phyloP scores from a whole-genome alignment of 345 rosid species.

The Rhodamnia rubescens region DNA sequence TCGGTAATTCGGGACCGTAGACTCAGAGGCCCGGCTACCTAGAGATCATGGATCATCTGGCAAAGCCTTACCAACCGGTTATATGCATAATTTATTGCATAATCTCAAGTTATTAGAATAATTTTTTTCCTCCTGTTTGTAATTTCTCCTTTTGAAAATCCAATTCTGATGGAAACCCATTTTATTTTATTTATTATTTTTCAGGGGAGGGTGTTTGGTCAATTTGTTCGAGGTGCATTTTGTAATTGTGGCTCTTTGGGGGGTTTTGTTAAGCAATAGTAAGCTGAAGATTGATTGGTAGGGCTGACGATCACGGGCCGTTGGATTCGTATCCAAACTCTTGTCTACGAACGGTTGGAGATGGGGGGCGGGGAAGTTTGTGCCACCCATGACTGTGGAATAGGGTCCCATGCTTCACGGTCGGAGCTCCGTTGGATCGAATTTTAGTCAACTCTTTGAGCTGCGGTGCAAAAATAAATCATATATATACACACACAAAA shows the following conservation, averaged over 20 bases:
- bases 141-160: not conserved
- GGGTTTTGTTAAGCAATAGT: not conserved
- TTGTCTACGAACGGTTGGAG: not conserved
- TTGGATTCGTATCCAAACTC: not conserved
- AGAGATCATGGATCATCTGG: not conserved
- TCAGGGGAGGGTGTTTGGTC: not conserved
- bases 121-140: not conserved
- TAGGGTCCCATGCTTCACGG: not conserved
- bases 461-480: not conserved
- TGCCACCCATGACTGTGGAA: not conserved
- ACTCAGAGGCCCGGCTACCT: not conserved
- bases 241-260: not conserved
- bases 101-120: not conserved
- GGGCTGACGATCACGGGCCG: not conserved
- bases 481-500: too few relatives aligned
- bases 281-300: not conserved
- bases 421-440: not conserved
- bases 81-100: not conserved
- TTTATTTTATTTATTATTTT: not conserved
- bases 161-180: not conserved
- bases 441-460: not conserved
- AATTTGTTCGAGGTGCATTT: not conserved
- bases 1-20: accelerated
- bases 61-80: not conserved
- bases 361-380: not conserved